phyloP scores from a whole-genome alignment of 1,284 basidiomycete species.

The Heterobasidion parviporum region DNA sequence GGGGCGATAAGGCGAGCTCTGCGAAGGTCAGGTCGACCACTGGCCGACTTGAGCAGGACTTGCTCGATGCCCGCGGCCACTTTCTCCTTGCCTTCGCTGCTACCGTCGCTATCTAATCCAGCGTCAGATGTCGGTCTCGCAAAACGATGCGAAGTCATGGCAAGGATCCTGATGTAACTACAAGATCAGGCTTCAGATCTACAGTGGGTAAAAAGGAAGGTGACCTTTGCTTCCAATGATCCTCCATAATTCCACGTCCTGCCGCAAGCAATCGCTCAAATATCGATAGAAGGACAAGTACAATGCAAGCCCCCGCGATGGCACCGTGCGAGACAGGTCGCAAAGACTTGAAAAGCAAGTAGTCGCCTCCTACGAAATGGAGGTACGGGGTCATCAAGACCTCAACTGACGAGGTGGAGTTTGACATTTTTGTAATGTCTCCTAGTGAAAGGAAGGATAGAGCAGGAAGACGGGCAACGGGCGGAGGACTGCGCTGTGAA shows the following conservation, averaged over 20 bases:
- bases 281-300: conserved; percentile 55
- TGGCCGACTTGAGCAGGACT: conserved; percentile 8
- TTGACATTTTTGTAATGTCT: conserved; percentile 7
- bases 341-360: conserved; percentile 64
- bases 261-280: conserved; percentile 62
- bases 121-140: background rate
- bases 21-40: conserved; percentile 1
- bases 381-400: conserved; percentile 53
- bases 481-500: too few relatives aligned
- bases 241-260: conserved; percentile 40
- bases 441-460: background rate
- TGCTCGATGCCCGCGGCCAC: conserved; percentile 8
- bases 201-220: background rate
- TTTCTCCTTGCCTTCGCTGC: conserved; percentile 5
- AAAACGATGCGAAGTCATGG: background rate
- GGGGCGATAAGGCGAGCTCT: conserved; percentile 35
- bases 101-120: background rate
- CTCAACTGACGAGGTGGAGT: conserved; percentile 14
- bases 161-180: background rate
- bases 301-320: conserved; percentile 68
- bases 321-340: conserved; percentile 57
- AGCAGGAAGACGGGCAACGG: too few relatives aligned
- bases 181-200: conserved; percentile 1
- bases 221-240: conserved; percentile 53
- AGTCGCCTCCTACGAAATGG: conserved; percentile 56